A percentile compares a stretch with the other conserved stretches of the same genome.
phyloP scores from a whole-genome alignment of 2,329 filamentous ascomycete genomes.

The Calonectria honghensis region DNA sequence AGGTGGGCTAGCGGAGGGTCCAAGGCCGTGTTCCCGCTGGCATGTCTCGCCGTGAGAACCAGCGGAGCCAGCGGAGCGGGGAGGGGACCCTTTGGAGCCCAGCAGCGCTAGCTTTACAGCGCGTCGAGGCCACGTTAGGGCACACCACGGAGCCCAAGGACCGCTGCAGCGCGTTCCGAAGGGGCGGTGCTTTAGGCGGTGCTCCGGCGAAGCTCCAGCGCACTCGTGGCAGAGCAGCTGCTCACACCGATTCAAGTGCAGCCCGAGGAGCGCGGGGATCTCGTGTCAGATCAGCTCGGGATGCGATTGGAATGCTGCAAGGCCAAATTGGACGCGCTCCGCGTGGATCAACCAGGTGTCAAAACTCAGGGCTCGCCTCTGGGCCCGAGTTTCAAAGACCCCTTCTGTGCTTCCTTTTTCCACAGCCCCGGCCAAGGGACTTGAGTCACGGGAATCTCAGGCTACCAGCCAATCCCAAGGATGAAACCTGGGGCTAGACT shows the following conservation, averaged over 20 bases:
- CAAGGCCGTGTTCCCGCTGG: slow-evolving; percentile 36
- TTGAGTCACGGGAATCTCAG: slow-evolving; percentile 25
- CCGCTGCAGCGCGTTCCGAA: slow-evolving; percentile 44
- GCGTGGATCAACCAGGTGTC: slow-evolving; percentile 17
- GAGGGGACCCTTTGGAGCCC: slow-evolving; percentile 36
- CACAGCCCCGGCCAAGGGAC: slow-evolving; percentile 25
- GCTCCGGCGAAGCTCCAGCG: slow-evolving; percentile 38
- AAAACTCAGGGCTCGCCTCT: slow-evolving; percentile 11
- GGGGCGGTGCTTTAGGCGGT: slow-evolving; percentile 19
- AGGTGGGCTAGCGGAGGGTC: slow-evolving; percentile 32
- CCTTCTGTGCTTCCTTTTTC: slow-evolving; percentile 29
- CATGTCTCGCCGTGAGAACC: slow-evolving; percentile 47
- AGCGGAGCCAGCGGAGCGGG: slow-evolving; percentile 45
- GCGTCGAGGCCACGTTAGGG: slow-evolving; percentile 35
- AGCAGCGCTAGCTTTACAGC: slow-evolving; percentile 27
- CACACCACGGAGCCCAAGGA: slow-evolving; percentile 16
- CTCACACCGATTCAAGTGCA: not conserved
- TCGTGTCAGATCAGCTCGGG: slow-evolving; percentile 30
- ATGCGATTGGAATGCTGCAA: slow-evolving; percentile 28
- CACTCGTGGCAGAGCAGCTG: slow-evolving; percentile 39
- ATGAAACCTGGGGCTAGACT: slow-evolving; percentile 47
- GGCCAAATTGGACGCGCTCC: not conserved
- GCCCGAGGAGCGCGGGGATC: not conserved
- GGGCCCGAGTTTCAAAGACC: slow-evolving; percentile 21
- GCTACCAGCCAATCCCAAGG: slow-evolving; percentile 49